Conservation (phyloP, 805 yeast genomes). For the Saturnispora quitensis region DNA sequence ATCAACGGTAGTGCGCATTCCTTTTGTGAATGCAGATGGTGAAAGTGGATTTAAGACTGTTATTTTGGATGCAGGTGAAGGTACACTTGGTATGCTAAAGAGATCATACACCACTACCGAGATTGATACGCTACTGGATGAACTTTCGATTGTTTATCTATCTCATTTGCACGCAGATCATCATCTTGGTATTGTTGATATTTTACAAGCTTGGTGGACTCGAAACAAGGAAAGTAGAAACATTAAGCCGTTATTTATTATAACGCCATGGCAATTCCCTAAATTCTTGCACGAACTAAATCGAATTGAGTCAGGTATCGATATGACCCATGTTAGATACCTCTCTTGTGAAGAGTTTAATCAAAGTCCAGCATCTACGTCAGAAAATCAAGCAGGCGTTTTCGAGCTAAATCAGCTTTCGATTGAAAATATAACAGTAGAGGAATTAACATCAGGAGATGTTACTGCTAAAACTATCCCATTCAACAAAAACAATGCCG, state of each 20-base stretch:
- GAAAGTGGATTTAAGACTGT: conserved; percentile 31
- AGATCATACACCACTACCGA: conserved; percentile 50
- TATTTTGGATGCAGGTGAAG: conserved; percentile 92
- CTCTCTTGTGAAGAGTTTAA: conserved; percentile 28
- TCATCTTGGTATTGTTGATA: conserved; percentile 71
- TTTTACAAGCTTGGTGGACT: conserved; percentile 60
- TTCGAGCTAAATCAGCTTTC: conserved; percentile 16
- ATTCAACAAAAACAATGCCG: conserved; percentile 3
- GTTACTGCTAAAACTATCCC: conserved; percentile 2
- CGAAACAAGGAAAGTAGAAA: conserved; percentile 25
- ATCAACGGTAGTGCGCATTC: conserved; percentile 68
- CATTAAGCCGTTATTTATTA: conserved; percentile 38
- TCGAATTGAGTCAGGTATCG: conserved; percentile 14
- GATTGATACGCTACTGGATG: conserved; percentile 37
- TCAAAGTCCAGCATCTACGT: background rate
- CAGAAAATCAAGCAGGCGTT: conserved; percentile 10
- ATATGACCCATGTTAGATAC: conserved; percentile 14
- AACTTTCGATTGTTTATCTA: conserved; percentile 56
- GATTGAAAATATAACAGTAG: conserved; percentile 2
- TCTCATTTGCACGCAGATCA: conserved; percentile 98
- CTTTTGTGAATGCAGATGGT: conserved; percentile 27
- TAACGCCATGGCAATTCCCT: conserved; percentile 69
- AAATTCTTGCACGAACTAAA: conserved; percentile 63
- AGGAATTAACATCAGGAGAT: conserved; percentile 4
- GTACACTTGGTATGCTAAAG: conserved; percentile 63